Evolutionary conservation across 2,329 filamentous ascomycete genomes (phyloP), one percentile per base, ranked within the genome.

Genomic region (Exophiala sp.): DNA sequence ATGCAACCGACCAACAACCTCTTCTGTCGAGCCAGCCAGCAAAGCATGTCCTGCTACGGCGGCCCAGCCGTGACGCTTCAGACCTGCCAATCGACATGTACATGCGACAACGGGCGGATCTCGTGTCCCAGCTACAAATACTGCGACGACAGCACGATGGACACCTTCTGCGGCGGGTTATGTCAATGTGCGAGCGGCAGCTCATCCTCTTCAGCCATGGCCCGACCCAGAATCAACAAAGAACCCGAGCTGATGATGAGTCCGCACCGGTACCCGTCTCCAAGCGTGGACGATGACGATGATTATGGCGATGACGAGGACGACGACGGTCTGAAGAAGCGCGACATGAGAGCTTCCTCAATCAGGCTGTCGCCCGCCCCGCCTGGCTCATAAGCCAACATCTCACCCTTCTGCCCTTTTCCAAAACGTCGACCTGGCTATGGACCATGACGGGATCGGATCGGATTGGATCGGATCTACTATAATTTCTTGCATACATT

Each of bases 311-410:
- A 42, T 6, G 43, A 39, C 27, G 48, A 46, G 3, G 42, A 46
- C 18, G 46, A 42, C 4, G 38, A 42, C 4, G 22, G 11, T 32
- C 29, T 32, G 37, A 74, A 16, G 19, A 18, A 14, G n/a, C 32
- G 13, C 6, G 13, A 18, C 5, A 35, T 35, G 13, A 18, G n/a
- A 13, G 6, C 5, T n/a, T 5, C 32, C 13, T 5, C 35, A 7
- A n/a, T n/a, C 27, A 8, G 27, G n/a, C 27, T 8, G n/a, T n/a
- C n/a, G n/a, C n/a, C n/a, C n/a, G n/a, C n/a, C n/a, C n/a, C n/a
- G n/a, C n/a, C n/a, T n/a, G n/a, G n/a, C n/a, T n/a, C n/a, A n/a
- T n/a, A n/a, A n/a, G n/a, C n/a, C n/a, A n/a, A 27, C 24, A 27
- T 27, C 5, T 10, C 24, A 5, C 24, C 24, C 10, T 27, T 27